Evolutionary conservation across 1,139 yeast genomes (phyloP).

Genomic region (Saccharomyces hybrid): DNA sequence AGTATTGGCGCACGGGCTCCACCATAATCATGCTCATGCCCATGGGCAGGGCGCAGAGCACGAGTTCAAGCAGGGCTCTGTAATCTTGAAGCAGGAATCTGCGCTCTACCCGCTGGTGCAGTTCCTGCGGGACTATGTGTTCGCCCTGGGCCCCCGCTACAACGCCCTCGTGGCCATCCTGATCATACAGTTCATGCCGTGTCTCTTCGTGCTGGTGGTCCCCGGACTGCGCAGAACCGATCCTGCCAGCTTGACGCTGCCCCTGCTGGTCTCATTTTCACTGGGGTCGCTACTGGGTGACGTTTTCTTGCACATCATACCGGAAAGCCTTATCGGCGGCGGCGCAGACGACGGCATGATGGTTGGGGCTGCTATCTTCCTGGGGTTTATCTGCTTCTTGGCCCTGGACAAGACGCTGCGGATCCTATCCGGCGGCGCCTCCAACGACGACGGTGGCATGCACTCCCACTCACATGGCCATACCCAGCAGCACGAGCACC

Average conservation of each 20-base stretch:
- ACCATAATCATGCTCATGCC: constrained; percentile 8
- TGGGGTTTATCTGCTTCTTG: constrained; percentile 51
- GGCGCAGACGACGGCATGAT: constrained; percentile 1
- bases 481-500: background rate
- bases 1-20: constrained; percentile 3
- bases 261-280: constrained; percentile 55
- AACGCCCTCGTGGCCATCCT: constrained; percentile 57
- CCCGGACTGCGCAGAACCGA: constrained; percentile 35
- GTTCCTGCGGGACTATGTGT: constrained; percentile 6
- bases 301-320: constrained; percentile 56
- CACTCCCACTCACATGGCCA: constrained; percentile 39
- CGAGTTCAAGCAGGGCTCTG: background rate
- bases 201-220: constrained; percentile 43
- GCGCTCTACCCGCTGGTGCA: background rate
- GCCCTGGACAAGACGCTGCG: constrained; percentile 50
- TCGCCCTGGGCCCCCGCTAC: constrained; percentile 29
- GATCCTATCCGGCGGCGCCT: constrained; percentile 37
- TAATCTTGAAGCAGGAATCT: background rate
- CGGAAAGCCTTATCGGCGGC: constrained; percentile 36
- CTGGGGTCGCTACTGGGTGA: constrained; percentile 66
- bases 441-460: constrained; percentile 24
- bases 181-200: constrained; percentile 57
- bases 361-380: constrained; percentile 43
- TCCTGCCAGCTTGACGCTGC: constrained; percentile 37
- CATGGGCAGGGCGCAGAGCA: background rate